Base-by-base conservation (phyloP, 495 filamentous ascomycete species). In the Aspergillus asperescens region DNA sequence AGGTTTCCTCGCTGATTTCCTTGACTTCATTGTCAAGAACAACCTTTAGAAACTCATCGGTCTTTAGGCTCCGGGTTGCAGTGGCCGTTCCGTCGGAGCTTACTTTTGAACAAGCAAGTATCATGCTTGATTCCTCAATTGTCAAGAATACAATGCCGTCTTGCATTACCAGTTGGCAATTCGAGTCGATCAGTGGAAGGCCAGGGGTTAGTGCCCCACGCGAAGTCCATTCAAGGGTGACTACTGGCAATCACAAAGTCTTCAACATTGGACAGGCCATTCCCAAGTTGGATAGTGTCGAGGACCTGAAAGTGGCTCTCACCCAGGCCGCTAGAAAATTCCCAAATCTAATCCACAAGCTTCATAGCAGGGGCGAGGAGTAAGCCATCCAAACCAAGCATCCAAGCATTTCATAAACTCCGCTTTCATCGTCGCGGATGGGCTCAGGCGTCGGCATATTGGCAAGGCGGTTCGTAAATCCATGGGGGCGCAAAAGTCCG, bases 1-100 rank as follows among this genome's bases (percentile, higher is more conserved):
- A 16, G 52, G 52, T 23, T 55, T 55, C 39, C 20, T 55, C 25
- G 52, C 46, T 19, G 40, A 25, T 15, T 43, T 43, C 24, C 22
- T 27, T 15, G 10, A 27, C 23, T 43, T 23, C 16, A 46, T 54
- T 38, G 10, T 47, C 41, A 54, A 47, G 25, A 54, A 54, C 25
- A 54, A 46, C 35, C 50, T 54, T 37, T 13, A 24, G 18, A 54
- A 29, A n/a, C 16, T 54, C 22, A 47, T 54, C 46, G 41, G 50
- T 23, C 50, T 54, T 22, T 28, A 54, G 46, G 40, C 38, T 22
- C 50, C 46, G 46, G 28, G 50, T 4, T 54, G 41, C 22, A 22
- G 41, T 34, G 41, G 34, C 37, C 16, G 19, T 6, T 46, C 29
- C 20, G 41, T 44, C 27, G 19, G 50, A 54, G 16, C 50, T 54